Base-by-base conservation (phyloP, 2,329 filamentous ascomycete species). In the Ophiocordyceps robertsii region DNA sequence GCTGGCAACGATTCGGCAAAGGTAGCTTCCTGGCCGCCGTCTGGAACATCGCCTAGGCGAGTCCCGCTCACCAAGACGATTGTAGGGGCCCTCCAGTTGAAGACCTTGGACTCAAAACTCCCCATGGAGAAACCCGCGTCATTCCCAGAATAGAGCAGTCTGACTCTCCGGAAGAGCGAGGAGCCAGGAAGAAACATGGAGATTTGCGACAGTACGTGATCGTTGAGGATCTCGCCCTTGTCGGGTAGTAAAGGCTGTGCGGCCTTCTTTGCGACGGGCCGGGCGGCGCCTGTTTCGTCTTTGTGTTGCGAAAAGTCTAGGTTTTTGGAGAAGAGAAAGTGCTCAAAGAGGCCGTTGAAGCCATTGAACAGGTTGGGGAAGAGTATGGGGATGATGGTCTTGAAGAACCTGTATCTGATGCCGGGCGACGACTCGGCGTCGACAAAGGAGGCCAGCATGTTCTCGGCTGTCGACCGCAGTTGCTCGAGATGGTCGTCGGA, bases 71-170 rank as follows among this genome's bases (percentile, higher is more conserved):
- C 77, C 1, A 88, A 68, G 11, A 88, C 65, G 16, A 88, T 73
- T 0, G 83, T 85, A 0, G 83, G 83, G 0, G 82, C 82, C 36
- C 75, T 69, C 82, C 83, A 88, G 56, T 87, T 83, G 61, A 87
- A 83, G 3, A 85, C 78, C 50, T 79, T 80, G 17, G 78, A 73
- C 55, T 86, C 80, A 48, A 87, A 86, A 43, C 78, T 81, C 19
- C 82, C 81, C 75, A 87, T 82, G 17, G 80, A 84, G 59, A 86
- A 88, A 6, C 83, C 83, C 12, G 80, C 76, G 24, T 77, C 73
- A 38, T 73, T 77, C 6, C 82, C 83, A 1, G 78, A 80, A 55
- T 87, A 88, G 0, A 88, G 65, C 2, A 77, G 69, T 1, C 80
- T 73, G 3, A 87, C 65, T 3, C 75, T 69, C 11, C 76, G 67